These are phyloP conservation scores for Eremothecium sinecaudum DNA, from an alignment of 1,139 yeast genomes.

Conservation along the genomic window DNA sequence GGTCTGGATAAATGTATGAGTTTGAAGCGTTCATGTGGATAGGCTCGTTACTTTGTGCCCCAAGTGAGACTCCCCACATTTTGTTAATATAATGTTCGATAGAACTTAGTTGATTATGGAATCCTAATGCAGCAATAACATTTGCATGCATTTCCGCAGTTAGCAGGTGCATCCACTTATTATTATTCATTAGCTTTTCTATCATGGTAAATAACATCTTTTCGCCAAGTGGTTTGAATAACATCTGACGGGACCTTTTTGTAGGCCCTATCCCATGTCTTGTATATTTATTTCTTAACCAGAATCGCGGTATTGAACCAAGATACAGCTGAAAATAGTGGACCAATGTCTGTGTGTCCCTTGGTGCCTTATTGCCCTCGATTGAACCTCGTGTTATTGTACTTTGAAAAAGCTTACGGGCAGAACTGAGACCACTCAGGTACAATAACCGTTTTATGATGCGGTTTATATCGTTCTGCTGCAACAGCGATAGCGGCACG, in stretches of 20 bases:
- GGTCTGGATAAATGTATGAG: conserved; percentile 10
- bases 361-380: conserved; percentile 8
- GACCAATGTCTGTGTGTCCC: conserved; percentile 16
- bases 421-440: conserved; percentile 19
- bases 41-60: conserved; percentile 1
- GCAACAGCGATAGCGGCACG: too few species aligned
- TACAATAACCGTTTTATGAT: conserved; percentile 19
- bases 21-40: neutral
- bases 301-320: conserved; percentile 19
- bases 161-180: conserved; percentile 12
- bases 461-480: conserved; percentile 21
- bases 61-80: conserved; percentile 16
- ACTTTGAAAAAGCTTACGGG: conserved; percentile 17
- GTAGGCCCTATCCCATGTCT: neutral
- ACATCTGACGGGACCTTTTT: neutral
- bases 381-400: neutral
- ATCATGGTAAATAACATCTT: conserved; percentile 13
- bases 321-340: conserved; percentile 21
- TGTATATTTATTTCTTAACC: conserved; percentile 9
- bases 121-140: conserved; percentile 16
- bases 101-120: neutral
- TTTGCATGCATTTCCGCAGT: conserved; percentile 13
- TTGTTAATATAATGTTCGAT: conserved; percentile 9
- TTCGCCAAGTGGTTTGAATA: conserved; percentile 9
- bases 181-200: conserved; percentile 10